Evolutionary conservation across 257 asterid species (phyloP).

Genomic region (Penstemon barbatus): DNA sequence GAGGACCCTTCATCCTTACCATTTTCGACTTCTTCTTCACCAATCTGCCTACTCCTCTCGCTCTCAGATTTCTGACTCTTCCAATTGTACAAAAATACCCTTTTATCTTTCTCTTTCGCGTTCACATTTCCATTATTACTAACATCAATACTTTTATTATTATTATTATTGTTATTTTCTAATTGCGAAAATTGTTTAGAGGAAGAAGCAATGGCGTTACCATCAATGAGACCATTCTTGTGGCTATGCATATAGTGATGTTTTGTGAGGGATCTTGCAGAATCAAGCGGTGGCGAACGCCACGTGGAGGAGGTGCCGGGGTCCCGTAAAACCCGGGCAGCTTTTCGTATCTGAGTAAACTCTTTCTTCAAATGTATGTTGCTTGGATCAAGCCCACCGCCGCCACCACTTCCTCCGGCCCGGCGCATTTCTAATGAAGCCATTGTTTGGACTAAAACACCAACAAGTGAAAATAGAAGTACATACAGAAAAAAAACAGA

Average conservation of each 20-base stretch:
- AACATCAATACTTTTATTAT: constrained; percentile 23
- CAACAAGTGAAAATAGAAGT: constrained; percentile 6
- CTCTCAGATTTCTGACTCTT: constrained; percentile 76
- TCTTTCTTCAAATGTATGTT: constrained; percentile 95
- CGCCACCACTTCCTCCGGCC: constrained; percentile 27
- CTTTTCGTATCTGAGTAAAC: constrained; percentile 85
- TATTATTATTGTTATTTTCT: constrained; percentile 26
- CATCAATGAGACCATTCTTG: constrained; percentile 37
- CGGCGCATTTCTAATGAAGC: constrained; percentile 39
- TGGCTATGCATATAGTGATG: constrained; percentile 66
- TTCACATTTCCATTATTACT: constrained; percentile 36
- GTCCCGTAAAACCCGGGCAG: constrained; percentile 77
- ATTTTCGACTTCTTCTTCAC: constrained; percentile 43
- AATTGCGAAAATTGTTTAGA: constrained; percentile 30
- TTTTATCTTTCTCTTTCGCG: constrained; percentile 48
- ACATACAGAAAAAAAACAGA: constrained; percentile 10
- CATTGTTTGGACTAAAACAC: neutral
- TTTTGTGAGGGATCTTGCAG: constrained; percentile 73
- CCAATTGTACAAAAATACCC: constrained; percentile 85
- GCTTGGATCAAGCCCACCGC: constrained; percentile 70
- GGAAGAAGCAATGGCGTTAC: constrained; percentile 40
- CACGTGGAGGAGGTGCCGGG: constrained; percentile 92
- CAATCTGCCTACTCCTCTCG: constrained; percentile 57
- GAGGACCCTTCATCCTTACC: constrained; percentile 50
- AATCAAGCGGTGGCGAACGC: constrained; percentile 73